Percentiles rank a stretch among this genome's conserved stretches.
phyloP scores from a whole-genome alignment of 2,329 filamentous ascomycete species.

The Venturia pyrina region DNA sequence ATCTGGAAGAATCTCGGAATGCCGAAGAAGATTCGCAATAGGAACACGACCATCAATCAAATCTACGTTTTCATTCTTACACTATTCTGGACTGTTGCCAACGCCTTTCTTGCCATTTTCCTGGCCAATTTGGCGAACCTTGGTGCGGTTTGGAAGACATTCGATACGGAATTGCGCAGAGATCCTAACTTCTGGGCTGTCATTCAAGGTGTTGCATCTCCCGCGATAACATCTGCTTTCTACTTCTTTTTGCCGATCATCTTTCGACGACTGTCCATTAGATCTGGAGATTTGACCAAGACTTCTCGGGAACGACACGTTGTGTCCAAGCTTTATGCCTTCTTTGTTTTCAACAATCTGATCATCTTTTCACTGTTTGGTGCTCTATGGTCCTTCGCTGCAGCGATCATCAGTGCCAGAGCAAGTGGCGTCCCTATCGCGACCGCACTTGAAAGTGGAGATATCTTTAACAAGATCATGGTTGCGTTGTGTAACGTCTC shows the following conservation, averaged over 20 bases:
- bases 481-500: slow-evolving; percentile 71
- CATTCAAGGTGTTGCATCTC: slow-evolving; percentile 84
- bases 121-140: slow-evolving; percentile 76
- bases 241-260: slow-evolving; percentile 84
- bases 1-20: slow-evolving; percentile 92
- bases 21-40: slow-evolving; percentile 55
- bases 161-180: slow-evolving; percentile 51
- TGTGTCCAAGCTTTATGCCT: slow-evolving; percentile 78
- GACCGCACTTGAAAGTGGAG: slow-evolving; percentile 5
- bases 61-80: slow-evolving; percentile 78
- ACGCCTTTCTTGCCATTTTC: slow-evolving; percentile 91
- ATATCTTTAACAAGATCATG: slow-evolving; percentile 40
- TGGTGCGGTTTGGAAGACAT: slow-evolving; percentile 67
- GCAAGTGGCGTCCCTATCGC: slow-evolving; percentile 43
- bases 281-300: slow-evolving; percentile 82
- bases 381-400: slow-evolving; percentile 64
- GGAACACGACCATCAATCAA: slow-evolving; percentile 68
- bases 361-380: slow-evolving; percentile 90
- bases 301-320: slow-evolving; percentile 88
- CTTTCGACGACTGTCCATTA: slow-evolving; percentile 76
- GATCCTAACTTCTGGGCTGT: slow-evolving; percentile 69
- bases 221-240: slow-evolving; percentile 75
- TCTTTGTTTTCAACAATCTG: slow-evolving; percentile 97
- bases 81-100: slow-evolving; percentile 78
- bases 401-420: slow-evolving; percentile 51